Percentiles rank a stretch among this genome's conserved stretches.
Evolutionary conservation across 2,329 filamentous ascomycete genomes (phyloP).

Genomic region (Magnaporthiopsis incrustans): DNA sequence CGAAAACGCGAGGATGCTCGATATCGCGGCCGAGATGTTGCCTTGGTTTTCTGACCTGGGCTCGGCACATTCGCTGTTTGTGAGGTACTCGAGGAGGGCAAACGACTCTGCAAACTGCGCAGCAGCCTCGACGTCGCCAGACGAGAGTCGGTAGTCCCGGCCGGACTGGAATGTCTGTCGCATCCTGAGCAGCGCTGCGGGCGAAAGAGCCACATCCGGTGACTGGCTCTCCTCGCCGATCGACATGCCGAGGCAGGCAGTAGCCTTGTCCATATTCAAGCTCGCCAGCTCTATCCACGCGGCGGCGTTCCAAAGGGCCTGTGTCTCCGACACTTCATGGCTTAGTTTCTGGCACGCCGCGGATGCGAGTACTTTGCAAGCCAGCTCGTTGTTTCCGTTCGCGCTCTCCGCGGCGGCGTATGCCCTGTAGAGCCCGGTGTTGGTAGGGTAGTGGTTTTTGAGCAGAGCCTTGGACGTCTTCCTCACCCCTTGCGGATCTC

Average conservation of each 20-base stretch:
- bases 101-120: slow-evolving; percentile 52
- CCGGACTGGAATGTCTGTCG: slow-evolving; percentile 43
- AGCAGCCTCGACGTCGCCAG: slow-evolving; percentile 39
- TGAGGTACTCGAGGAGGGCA: slow-evolving; percentile 61
- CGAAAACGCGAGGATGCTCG: slow-evolving; percentile 32
- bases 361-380: slow-evolving; percentile 57
- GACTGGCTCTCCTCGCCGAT: slow-evolving; percentile 20
- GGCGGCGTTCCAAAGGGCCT: slow-evolving; percentile 50
- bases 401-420: slow-evolving; percentile 66
- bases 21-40: slow-evolving; percentile 44
- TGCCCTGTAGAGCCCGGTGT: slow-evolving; percentile 64
- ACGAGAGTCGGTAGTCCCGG: slow-evolving; percentile 48
- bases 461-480: slow-evolving; percentile 68
- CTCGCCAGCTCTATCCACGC: slow-evolving; percentile 57
- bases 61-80: slow-evolving; percentile 24
- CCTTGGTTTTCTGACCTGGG: slow-evolving; percentile 41
- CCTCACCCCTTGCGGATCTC: slow-evolving; percentile 47
- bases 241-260: slow-evolving; percentile 31
- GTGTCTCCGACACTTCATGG: slow-evolving; percentile 21
- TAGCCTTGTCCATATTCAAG: slow-evolving; percentile 25
- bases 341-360: slow-evolving; percentile 44
- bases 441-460: slow-evolving; percentile 53
- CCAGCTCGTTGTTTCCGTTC: slow-evolving; percentile 47
- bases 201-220: slow-evolving; percentile 16
- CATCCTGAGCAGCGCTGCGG: slow-evolving; percentile 41